phyloP scores from a whole-genome alignment of 2,329 filamentous ascomycete species.

The Beauveria sp. region DNA sequence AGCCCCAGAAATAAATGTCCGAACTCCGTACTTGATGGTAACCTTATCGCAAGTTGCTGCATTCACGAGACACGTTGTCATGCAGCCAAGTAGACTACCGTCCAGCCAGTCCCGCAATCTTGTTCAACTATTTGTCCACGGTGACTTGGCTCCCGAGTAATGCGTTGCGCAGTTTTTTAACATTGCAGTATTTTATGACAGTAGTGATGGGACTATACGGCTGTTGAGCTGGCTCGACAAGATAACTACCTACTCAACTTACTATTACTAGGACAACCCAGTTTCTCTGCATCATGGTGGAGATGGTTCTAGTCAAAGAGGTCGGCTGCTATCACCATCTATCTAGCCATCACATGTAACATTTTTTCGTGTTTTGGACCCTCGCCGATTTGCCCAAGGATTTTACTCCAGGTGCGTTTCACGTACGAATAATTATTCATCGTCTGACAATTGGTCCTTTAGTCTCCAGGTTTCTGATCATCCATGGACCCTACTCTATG shows the following conservation, averaged over 20 bases:
- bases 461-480: neutral
- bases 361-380: neutral
- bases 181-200: too few species aligned
- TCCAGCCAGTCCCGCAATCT: too few species aligned
- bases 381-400: neutral
- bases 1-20: neutral
- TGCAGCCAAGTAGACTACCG: neutral
- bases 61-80: neutral
- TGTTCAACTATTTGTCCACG: neutral
- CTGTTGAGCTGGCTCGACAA: neutral
- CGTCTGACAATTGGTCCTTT: neutral
- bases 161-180: too few species aligned
- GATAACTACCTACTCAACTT: neutral
- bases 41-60: neutral
- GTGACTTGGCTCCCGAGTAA: neutral
- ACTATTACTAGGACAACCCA: too few species aligned
- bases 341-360: too few species aligned
- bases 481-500: neutral
- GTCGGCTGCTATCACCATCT: too few species aligned
- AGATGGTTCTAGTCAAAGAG: too few species aligned
- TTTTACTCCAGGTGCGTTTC: neutral
- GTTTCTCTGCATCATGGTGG: neutral
- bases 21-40: neutral
- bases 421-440: neutral
- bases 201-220: too few species aligned